phyloP scores from a whole-genome alignment of 176 grass and related monocot genomes.

The Cocos nucifera region DNA sequence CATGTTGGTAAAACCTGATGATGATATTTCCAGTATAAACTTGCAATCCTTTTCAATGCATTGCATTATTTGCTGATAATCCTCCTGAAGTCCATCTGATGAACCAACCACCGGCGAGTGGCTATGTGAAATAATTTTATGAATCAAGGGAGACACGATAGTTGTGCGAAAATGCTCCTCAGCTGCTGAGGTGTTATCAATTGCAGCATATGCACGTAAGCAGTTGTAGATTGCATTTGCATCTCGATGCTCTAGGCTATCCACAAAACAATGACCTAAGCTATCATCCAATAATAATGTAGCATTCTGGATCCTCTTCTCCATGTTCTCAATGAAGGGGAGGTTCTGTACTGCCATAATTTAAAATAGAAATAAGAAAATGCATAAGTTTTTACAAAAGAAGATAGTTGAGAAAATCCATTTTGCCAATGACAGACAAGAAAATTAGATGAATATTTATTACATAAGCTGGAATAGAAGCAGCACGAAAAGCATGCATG shows the following conservation, averaged over 20 bases:
- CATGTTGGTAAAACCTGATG: conserved; percentile 33
- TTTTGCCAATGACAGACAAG: too few relatives aligned
- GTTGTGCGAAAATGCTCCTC: conserved; percentile 81
- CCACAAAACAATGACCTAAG: conserved; percentile 74
- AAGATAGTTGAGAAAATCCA: too few relatives aligned
- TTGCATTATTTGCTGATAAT: conserved; percentile 74
- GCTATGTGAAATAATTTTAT: conserved; percentile 71
- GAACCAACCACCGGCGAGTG: conserved; percentile 44
- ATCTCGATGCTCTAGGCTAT: conserved; percentile 67
- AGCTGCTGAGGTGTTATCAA: conserved; percentile 88
- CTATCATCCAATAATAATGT: conserved; percentile 77
- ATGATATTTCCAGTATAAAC: conserved; percentile 95
- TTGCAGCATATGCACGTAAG: conserved; percentile 86
- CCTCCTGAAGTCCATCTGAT: conserved; percentile 59
- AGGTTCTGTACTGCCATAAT: conserved; percentile 98
- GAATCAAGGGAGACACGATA: conserved; percentile 66
- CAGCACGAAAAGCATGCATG: too few relatives aligned
- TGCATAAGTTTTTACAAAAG: conserved; percentile 2
- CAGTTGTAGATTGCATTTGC: conserved; percentile 88
- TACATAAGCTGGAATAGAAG: too few relatives aligned
- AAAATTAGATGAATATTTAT: too few relatives aligned
- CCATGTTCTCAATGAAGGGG: conserved; percentile 98
- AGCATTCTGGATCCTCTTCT: conserved; percentile 86
- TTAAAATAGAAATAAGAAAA: conserved; percentile 46
- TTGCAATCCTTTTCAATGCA: conserved; percentile 87